phyloP scores from a whole-genome alignment of 164 flowering plant species.

The Tinospora cordifolia region DNA sequence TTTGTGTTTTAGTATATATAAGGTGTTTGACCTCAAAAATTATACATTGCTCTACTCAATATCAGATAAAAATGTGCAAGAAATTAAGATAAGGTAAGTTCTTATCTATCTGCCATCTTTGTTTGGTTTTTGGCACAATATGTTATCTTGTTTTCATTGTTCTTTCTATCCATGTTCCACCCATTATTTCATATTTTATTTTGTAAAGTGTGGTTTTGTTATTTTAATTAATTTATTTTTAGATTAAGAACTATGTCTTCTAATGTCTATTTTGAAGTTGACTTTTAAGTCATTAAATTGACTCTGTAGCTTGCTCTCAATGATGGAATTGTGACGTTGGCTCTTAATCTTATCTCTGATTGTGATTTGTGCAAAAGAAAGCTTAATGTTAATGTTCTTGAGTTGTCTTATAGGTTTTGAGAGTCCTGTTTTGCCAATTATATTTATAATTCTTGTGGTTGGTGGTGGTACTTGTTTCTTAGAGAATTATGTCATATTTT shows the following conservation, averaged over 20 bases:
- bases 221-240: neutral
- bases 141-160: neutral
- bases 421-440: too few species aligned
- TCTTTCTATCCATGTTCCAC: neutral
- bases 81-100: constrained; percentile 85
- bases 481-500: too few species aligned
- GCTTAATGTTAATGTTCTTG: too few species aligned
- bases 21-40: constrained; percentile 42
- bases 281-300: too few species aligned
- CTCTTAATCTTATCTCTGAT: too few species aligned
- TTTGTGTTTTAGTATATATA: constrained; percentile 26
- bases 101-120: constrained; percentile 4
- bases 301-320: neutral
- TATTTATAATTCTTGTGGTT: neutral
- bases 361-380: too few species aligned
- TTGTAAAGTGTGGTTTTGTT: neutral
- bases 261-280: too few species aligned
- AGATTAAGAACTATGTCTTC: too few species aligned
- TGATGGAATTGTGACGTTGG: too few species aligned
- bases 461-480: neutral
- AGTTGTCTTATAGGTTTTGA: too few species aligned
- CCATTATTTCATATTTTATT: neutral
- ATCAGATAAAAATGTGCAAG: constrained; percentile 85
- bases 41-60: constrained; percentile 89
- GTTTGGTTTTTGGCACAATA: neutral